Conservation (phyloP, 2,329 filamentous ascomycete genomes). For the Cladosporium sphaerospermum region DNA sequence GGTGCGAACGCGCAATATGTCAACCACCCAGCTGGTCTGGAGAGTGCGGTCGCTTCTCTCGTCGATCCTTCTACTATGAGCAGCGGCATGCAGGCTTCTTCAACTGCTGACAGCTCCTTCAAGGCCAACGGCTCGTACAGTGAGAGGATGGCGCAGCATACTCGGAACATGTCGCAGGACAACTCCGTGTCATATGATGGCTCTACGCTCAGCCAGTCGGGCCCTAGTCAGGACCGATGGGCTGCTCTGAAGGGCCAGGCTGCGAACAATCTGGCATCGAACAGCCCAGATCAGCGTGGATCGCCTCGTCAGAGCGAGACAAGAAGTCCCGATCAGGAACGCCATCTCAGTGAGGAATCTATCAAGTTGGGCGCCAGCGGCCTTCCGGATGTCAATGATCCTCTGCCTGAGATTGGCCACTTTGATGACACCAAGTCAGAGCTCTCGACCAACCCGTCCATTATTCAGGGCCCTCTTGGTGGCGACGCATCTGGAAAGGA, state of each 20-base stretch:
- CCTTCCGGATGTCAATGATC: conserved; percentile 61
- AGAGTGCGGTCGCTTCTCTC: conserved; percentile 86
- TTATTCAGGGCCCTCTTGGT: conserved; percentile 68
- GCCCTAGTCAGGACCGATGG: conserved; percentile 30
- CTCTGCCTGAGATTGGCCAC: conserved; percentile 73
- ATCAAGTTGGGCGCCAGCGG: conserved; percentile 63
- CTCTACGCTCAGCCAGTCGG: conserved; percentile 26
- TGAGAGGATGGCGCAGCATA: conserved; percentile 20
- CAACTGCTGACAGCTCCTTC: conserved; percentile 8
- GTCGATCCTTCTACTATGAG: conserved; percentile 76
- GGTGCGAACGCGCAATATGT: conserved; percentile 72
- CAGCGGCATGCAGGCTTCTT: conserved; percentile 22
- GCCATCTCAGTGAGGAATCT: conserved; percentile 18
- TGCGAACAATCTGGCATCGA: conserved; percentile 27
- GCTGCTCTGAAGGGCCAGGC: conserved; percentile 37
- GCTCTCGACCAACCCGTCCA: conserved; percentile 76
- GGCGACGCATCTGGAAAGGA: conserved; percentile 50
- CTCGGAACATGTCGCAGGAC: conserved; percentile 21
- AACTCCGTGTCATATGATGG: conserved; percentile 26
- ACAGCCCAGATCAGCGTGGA: conserved; percentile 15
- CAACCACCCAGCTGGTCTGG: conserved; percentile 64
- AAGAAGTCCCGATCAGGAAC: conserved; percentile 28
- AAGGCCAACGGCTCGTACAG: conserved; percentile 15
- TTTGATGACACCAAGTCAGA: conserved; percentile 54
- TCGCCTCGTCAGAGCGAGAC: conserved; percentile 49